Evolutionary conservation across 129 eudicot species (phyloP).

Genomic region (Deinandra increscens): DNA sequence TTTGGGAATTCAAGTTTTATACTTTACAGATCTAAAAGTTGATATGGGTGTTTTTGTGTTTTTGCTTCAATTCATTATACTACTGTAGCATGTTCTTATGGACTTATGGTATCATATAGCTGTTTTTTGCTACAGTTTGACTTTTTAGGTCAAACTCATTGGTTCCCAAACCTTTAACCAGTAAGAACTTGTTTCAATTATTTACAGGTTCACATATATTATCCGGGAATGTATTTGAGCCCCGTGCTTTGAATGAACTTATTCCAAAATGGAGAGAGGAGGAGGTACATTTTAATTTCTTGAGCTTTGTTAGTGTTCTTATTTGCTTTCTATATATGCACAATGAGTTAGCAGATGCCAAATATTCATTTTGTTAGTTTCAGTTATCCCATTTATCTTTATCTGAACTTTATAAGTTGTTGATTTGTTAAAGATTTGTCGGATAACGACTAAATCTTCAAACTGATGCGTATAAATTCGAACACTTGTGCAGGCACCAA

Average conservation of each 20-base stretch:
- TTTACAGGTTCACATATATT: slow-evolving; percentile 83
- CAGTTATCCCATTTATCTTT: not conserved
- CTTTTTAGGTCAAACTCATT: slow-evolving; percentile 2
- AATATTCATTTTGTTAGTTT: not conserved
- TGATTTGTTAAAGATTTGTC: not conserved
- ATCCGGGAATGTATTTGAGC: slow-evolving; percentile 95
- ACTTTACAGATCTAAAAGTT: not conserved
- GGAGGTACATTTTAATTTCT: slow-evolving; percentile 43
- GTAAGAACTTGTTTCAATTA: slow-evolving; percentile 2
- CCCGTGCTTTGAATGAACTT: slow-evolving; percentile 90
- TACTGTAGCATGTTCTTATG: not conserved
- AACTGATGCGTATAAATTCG: not conserved
- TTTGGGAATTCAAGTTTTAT: not conserved
- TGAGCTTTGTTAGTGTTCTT: not conserved
- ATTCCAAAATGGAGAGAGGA: slow-evolving; percentile 83
- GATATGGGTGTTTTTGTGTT: not conserved
- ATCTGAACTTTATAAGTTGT: not conserved
- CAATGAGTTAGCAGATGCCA: not conserved
- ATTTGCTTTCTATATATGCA: not conserved
- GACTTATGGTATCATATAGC: not conserved
- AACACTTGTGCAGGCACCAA: slow-evolving; percentile 66
- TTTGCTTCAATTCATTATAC: not conserved
- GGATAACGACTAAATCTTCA: not conserved
- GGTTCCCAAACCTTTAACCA: not conserved
- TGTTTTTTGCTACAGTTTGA: not conserved